Conservation (phyloP, 2,329 filamentous ascomycete species). For the Fusarium caatingaense region DNA sequence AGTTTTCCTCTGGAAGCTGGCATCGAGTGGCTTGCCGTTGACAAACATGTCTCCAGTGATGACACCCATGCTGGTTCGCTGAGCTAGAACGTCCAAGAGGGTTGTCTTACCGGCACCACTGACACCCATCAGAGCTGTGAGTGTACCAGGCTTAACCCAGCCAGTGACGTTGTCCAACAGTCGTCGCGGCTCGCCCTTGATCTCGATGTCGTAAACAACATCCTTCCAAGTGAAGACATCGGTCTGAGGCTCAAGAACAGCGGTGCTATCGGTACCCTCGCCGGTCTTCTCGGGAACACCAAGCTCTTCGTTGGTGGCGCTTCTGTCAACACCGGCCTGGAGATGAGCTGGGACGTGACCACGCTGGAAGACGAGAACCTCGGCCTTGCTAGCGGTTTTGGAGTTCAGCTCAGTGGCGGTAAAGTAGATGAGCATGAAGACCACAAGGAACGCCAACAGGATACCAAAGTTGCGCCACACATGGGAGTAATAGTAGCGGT, state of each 20-base stretch:
- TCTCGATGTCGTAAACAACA: slow-evolving; percentile 76
- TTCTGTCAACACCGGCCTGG: slow-evolving; percentile 43
- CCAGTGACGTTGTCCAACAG: slow-evolving; percentile 84
- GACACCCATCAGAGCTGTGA: slow-evolving; percentile 81
- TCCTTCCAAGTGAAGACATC: slow-evolving; percentile 82
- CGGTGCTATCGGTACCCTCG: slow-evolving; percentile 35
- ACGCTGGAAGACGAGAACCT: slow-evolving; percentile 74
- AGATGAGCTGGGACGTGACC: slow-evolving; percentile 62
- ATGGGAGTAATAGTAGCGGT: slow-evolving; percentile 67
- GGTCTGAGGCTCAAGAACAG: slow-evolving; percentile 56
- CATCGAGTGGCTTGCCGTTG: slow-evolving; percentile 66
- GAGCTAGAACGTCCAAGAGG: slow-evolving; percentile 56
- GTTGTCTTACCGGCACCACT: slow-evolving; percentile 60
- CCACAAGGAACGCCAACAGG: slow-evolving; percentile 70
- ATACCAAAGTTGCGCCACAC: slow-evolving; percentile 78
- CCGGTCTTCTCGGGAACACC: slow-evolving; percentile 41
- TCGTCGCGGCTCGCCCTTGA: slow-evolving; percentile 78
- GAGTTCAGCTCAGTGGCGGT: slow-evolving; percentile 73
- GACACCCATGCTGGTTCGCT: slow-evolving; percentile 69
- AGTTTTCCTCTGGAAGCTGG: slow-evolving; percentile 71
- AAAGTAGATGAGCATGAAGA: slow-evolving; percentile 73
- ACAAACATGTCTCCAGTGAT: slow-evolving; percentile 75
- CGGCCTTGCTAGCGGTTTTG: slow-evolving; percentile 70
- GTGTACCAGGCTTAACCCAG: slow-evolving; percentile 89
- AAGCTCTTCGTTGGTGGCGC: slow-evolving; percentile 48